Base-by-base conservation (phyloP, 768 basidiomycete species). In the Sarcomyxa edulis region DNA sequence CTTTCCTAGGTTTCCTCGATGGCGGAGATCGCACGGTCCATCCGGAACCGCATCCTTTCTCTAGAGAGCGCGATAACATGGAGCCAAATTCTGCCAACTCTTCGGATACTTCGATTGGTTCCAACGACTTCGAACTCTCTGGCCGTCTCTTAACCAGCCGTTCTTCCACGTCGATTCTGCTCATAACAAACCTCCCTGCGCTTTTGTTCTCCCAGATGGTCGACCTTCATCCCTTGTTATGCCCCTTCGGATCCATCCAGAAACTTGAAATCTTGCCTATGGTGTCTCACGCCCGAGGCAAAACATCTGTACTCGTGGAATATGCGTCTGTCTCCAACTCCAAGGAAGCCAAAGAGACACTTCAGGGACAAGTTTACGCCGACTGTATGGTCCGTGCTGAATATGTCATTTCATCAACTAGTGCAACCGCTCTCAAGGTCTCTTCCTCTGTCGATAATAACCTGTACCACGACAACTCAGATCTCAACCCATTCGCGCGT, bases 21-120 rank as follows among this genome's bases (percentile, higher is more conserved):
- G 85, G 86, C 14, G 86, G 81, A 10, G 87, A 89, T 61, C 82
- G 89, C 31, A 66, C 76, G 5, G 66, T 83, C 56, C 66, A 78
- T 26, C 65, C 85, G 18, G 69, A 82, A 24, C 51, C 68, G 22
- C 69, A 74, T 33, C 52, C 53, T 29, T 55, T 51, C 39, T 46
- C 62, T 24, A 48, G 45, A 32, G 45, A 53, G 12, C 40, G 50
- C 22, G 61, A 55, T 37, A 48, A 52, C 16, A 47, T 54, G 23
- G 47, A 48, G 22, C 25, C 55, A 16, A 31, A 40, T 19, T 53
- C 61, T 40, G 52, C 64, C 28, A 58, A 60, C 25, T 54, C 60
- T 8, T 62, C 63, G 30, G 53, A 60, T 30, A 55, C 54, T 16
- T 64, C 67, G 44, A 48, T 58, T 31, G 53, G 60, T 29, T 53